Base-by-base conservation (phyloP, 2,329 filamentous ascomycete genomes). In the Aspergillus brunneoviolaceus region DNA sequence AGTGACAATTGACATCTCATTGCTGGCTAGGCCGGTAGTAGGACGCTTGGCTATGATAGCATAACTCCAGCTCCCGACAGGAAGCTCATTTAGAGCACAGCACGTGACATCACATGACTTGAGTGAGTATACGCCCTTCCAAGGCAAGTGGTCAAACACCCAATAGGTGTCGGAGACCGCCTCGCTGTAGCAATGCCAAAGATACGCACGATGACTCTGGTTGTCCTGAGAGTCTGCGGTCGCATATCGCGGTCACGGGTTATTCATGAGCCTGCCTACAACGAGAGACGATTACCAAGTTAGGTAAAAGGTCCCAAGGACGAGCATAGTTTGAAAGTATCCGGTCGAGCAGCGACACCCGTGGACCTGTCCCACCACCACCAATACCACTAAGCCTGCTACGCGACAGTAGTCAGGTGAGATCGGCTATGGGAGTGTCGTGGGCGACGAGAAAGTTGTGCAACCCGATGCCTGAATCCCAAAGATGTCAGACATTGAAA, bases 261-360 rank as follows among this genome's bases (percentile, higher is more conserved):
- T 29, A 14, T 16, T 16, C 33, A 35, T 31, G n/a, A 23, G 52
- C 42, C 52, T 33, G 25, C 25, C 19, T 55, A 21, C n/a, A 10
- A 35, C 12, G 33, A 16, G 33, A 29, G n/a, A 7, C 33, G 47
- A n/a, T 47, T 45, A 31, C 55, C 55, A 9, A 21, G 55, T 51
- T 57, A 57, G 55, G 55, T 25, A 51, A 57, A 57, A 51, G 55
- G 55, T 48, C 49, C 33, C 45, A 51, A 50, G 39, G 42, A 51
- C 55, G 27, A 19, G 39, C 16, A n/a, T 45, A 45, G 16, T 9
- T 16, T 19, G 6, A 16, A 45, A 19, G 16, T 45, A 19, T 16
- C 39, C 16, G 39, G 5, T 45, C 16, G 19, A 45, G 39, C 39
- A 45, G 39, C 39, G 19, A 35, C 4, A 16, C 23, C 23, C 23